A percentile compares a stretch with the other conserved stretches of the same genome.
phyloP scores from a whole-genome alignment of 1,284 basidiomycete species.

The Rhodotorula sp. region DNA sequence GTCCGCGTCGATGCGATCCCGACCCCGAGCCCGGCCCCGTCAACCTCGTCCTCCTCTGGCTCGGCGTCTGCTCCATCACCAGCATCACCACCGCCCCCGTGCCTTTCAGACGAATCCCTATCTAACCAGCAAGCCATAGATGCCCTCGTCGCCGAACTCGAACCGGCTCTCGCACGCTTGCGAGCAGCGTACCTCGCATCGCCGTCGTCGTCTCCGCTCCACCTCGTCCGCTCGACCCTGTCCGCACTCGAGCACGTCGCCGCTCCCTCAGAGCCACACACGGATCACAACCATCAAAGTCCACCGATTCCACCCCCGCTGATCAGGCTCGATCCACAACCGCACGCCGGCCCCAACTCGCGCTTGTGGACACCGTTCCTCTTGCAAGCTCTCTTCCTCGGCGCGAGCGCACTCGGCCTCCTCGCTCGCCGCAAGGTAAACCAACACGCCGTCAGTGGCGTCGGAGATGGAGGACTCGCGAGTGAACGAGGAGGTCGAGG shows the following conservation, averaged over 20 bases:
- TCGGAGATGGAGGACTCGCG: neutral
- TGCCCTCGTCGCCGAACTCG: neutral
- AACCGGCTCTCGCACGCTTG: neutral
- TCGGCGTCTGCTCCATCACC: neutral
- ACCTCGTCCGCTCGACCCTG: neutral
- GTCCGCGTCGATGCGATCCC: conserved; percentile 12
- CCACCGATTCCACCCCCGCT: conserved; percentile 27
- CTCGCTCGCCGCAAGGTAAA: conserved; percentile 18
- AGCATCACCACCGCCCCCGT: too few relatives aligned
- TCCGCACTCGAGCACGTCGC: neutral
- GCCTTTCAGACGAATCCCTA: neutral
- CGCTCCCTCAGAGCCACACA: neutral
- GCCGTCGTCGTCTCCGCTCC: conserved; percentile 4
- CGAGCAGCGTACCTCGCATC: neutral
- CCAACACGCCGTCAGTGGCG: neutral
- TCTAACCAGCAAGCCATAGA: neutral
- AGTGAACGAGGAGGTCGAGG: neutral
- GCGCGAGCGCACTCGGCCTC: conserved; percentile 34
- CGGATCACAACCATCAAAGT: neutral
- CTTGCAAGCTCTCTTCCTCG: conserved; percentile 35
- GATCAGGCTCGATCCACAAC: conserved; percentile 28
- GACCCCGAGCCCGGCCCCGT: too few relatives aligned
- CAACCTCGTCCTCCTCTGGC: too few relatives aligned
- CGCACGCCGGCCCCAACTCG: conserved; percentile 7
- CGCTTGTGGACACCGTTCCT: conserved; percentile 30